These are phyloP conservation scores for Nothopassalora personata DNA, from an alignment of 2,329 filamentous ascomycete genomes.

Conservation along the genomic window DNA sequence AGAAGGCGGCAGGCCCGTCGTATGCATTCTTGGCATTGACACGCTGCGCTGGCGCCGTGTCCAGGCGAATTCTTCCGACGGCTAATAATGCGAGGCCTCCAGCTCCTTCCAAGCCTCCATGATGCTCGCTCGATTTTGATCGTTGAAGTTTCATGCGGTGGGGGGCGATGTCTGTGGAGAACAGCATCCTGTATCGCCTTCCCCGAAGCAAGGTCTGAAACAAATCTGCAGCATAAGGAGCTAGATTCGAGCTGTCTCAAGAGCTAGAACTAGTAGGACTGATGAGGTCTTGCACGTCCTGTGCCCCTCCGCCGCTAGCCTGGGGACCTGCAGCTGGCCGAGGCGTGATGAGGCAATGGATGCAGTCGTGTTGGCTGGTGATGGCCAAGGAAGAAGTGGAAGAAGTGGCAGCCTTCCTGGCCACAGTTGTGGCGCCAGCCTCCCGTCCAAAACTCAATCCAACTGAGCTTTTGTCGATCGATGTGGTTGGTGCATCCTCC, in stretches of 20 bases:
- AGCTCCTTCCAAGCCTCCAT: not conserved
- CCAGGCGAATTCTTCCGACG: not conserved
- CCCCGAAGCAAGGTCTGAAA: not conserved
- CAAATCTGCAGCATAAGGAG: not conserved
- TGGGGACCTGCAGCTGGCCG: not conserved
- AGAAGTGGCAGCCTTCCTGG: no score
- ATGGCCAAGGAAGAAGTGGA: not conserved
- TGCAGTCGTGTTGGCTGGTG: not conserved
- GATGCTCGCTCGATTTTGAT: not conserved
- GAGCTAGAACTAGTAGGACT: not conserved
- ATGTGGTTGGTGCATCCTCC: slow-evolving; percentile 1
- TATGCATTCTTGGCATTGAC: no score
- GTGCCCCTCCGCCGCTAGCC: not conserved
- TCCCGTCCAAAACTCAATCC: not conserved
- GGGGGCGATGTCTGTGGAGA: not conserved
- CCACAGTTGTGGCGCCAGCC: not conserved
- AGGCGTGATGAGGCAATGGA: not conserved
- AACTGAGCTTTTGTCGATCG: not conserved
- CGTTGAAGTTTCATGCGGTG: not conserved
- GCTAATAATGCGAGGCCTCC: not conserved
- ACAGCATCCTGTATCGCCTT: not conserved
- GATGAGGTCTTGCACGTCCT: not conserved
- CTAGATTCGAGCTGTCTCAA: not conserved
- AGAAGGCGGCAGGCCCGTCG: not conserved
- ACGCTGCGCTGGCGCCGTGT: no score